A percentile compares a stretch with the other conserved stretches of the same genome.
Conservation (phyloP, 2,329 filamentous ascomycete species). For the Botrytis squamosa region DNA sequence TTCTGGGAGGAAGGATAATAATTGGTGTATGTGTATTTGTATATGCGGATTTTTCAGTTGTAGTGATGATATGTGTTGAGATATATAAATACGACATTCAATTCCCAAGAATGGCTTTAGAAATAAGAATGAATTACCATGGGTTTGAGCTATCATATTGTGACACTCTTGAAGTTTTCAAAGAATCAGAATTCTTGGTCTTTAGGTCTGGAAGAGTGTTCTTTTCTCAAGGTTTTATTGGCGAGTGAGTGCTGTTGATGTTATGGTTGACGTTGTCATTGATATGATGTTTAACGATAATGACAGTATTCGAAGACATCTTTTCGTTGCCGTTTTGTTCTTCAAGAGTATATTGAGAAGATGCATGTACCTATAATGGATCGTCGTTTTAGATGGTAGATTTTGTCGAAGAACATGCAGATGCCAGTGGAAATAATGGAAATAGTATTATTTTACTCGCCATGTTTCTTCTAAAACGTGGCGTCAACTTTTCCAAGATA, state of each 20-base stretch:
- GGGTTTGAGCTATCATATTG: too few relatives aligned
- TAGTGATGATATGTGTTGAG: not conserved
- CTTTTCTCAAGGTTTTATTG: too few relatives aligned
- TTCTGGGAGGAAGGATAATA: too few relatives aligned
- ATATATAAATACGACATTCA: not conserved
- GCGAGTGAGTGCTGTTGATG: too few relatives aligned
- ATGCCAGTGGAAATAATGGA: too few relatives aligned
- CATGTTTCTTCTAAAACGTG: too few relatives aligned
- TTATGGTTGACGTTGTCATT: not conserved
- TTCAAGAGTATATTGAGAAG: not conserved
- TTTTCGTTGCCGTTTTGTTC: not conserved
- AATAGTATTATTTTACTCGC: too few relatives aligned
- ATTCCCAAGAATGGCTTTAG: too few relatives aligned
- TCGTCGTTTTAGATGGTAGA: fast-evolving
- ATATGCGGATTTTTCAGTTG: not conserved
- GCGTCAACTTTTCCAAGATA: fast-evolving
- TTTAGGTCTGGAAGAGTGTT: not conserved
- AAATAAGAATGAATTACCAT: too few relatives aligned
- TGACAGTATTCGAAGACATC: fast-evolving
- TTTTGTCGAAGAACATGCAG: not conserved
- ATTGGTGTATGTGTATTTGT: too few relatives aligned
- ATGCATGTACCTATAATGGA: not conserved
- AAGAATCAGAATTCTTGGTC: not conserved
- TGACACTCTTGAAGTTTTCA: not conserved
- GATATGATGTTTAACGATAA: fast-evolving